Base-by-base conservation (phyloP, 2,329 filamentous ascomycete species). In the Diplodia corticola region DNA sequence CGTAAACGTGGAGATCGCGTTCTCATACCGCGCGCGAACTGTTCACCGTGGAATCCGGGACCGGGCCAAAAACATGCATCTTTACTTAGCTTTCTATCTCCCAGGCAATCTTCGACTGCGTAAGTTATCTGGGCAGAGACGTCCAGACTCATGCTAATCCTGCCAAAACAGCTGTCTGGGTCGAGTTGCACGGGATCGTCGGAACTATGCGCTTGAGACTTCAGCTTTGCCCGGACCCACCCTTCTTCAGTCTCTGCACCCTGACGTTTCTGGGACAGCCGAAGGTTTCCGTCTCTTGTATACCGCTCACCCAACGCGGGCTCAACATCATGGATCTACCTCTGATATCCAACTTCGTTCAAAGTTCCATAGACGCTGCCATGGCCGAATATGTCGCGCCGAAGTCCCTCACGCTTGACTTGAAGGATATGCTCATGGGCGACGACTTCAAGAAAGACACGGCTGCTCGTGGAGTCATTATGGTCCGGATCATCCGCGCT, bases 371-470 rank as follows among this genome's bases (percentile, higher is more conserved):
- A 60, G 89, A 91, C 70, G 89, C 90, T 1, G 89, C 90, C 0
- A 82, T 91, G 73, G 88, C 89, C 0, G 86, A 91, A 73, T 92
- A 92, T 69, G 90, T 92, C 0, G 90, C 90, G 0, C 90, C 90
- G 0, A 91, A 91, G 78, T 91, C 88, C 65, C 77, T 92, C 63
- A 91, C 90, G 0, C 80, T 92, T 5, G 88, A 92, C 73, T 79
- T 93, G 37, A 91, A 91, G 74, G 89, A 91, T 67, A 92, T 92
- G 88, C 83, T 93, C 13, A 84, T 90, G 7, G 90, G 90, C 4
- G 89, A 91, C 67, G 90, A 92, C 71, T 92, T 90, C 80, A 92
- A 92, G 76, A 91, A 91, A 73, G 89, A 92, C 68, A 91, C 89
- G 0, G 77, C 79, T 33, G 83, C 86, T 2, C 82, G 85, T 35